A percentile compares a stretch with the other conserved stretches of the same genome.
Conservation (phyloP, 1,139 yeast species). For the Nakaseomyces kungkrabaensis region DNA sequence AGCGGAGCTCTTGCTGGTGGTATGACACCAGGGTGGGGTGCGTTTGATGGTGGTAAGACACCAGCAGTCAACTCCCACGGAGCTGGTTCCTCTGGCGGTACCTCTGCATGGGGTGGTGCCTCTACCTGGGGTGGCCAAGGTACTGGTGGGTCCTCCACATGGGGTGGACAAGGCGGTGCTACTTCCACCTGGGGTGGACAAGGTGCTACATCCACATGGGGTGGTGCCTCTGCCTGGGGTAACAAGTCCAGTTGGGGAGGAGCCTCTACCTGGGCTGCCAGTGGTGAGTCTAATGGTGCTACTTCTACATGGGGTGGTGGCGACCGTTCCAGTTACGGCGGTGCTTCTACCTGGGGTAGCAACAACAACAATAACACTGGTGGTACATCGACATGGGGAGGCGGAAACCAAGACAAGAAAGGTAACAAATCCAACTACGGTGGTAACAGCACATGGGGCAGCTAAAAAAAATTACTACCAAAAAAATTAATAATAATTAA, state of each 20-base stretch:
- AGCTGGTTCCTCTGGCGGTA: constrained; percentile 32
- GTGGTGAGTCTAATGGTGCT: constrained; percentile 27
- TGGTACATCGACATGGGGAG: constrained; percentile 27
- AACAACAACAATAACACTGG: constrained; percentile 14
- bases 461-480: background rate
- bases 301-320: constrained; percentile 30
- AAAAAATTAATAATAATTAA: background rate
- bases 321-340: constrained; percentile 25
- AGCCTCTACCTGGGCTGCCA: constrained; percentile 30
- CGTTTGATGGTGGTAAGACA: constrained; percentile 38
- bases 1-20: constrained; percentile 35
- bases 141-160: constrained; percentile 35
- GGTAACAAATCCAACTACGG: constrained; percentile 26
- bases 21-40: constrained; percentile 45
- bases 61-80: constrained; percentile 38
- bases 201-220: constrained; percentile 34
- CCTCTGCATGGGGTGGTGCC: constrained; percentile 42
- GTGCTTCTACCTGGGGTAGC: constrained; percentile 28
- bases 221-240: constrained; percentile 39
- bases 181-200: constrained; percentile 22
- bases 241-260: constrained; percentile 30
- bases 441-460: constrained; percentile 26
- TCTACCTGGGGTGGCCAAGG: constrained; percentile 45
- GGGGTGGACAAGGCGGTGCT: constrained; percentile 30
- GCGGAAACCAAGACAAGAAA: constrained; percentile 30